Base-by-base conservation (phyloP, 345 rosid genomes). In the Aquilaria malaccensis region DNA sequence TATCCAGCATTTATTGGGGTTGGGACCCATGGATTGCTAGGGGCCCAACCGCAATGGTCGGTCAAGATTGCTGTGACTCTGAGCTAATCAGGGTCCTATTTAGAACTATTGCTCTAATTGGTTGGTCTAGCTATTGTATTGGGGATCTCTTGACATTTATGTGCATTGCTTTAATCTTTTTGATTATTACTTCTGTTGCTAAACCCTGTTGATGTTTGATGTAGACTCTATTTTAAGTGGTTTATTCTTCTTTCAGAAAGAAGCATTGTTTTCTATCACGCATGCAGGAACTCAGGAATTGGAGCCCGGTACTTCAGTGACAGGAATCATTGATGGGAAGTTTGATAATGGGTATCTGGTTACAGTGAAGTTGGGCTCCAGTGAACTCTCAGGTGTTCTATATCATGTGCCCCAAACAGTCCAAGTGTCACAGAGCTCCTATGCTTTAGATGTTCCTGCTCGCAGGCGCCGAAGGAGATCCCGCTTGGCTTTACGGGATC, bases 301-400 rank as follows among this genome's bases (percentile, higher is more conserved):
- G 83, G 68, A 65, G 58, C 62, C 63, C 68, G 96, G 98, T 50
- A 65, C 67, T 76, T 70, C 77, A 12, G 83, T 87, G 67, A 58
- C 57, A 0, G 98, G 98, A 75, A 58, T 53, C 37, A 87, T 92
- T 61, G 98, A 92, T 61, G 97, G 83, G 52, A 92, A 92, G 70
- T 89, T 92, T 45, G 98, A 92, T 45, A 73, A 53, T 51, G 96
- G 90, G 41, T 88, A 86, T 71, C 70, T 91, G 55, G 75, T 88
- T 55, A 86, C 82, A 2, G 74, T 86, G 62, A 71, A 69, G 65
- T 11, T 81, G 68, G 92, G 88, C 37, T 47, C 84, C 60, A 63
- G 76, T 41, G 74, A 80, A 69, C 76, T 88, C 14, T 81, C 74
- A 73, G 95, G 96, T 61, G 86, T 88, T 50, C 45, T 88, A 10